Percentiles rank a stretch among this genome's conserved stretches.
These are phyloP conservation scores for Epichloe festucae DNA, from an alignment of 2,329 filamentous ascomycete species.

Conservation along the genomic window DNA sequence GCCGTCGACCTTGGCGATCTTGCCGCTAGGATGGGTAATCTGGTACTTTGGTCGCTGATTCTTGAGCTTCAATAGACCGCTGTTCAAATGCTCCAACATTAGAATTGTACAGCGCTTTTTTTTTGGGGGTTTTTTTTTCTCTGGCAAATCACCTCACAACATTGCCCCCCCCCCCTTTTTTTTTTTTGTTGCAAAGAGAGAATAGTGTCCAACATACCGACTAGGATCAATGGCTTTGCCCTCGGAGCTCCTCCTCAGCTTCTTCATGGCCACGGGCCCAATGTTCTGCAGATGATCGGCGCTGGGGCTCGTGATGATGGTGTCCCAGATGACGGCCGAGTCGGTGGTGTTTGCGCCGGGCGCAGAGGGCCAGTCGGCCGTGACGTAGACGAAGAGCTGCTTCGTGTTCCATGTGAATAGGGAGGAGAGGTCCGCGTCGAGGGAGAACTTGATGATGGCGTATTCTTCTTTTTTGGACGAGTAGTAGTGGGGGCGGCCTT, in stretches of 20 bases:
- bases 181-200: neutral
- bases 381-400: slow-evolving; percentile 92
- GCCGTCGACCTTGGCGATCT: slow-evolving; percentile 59
- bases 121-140: neutral
- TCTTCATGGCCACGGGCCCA: slow-evolving; percentile 46
- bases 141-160: neutral
- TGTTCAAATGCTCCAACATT: slow-evolving; percentile 13
- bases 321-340: slow-evolving; percentile 89
- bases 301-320: slow-evolving; percentile 68
- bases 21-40: slow-evolving; percentile 78
- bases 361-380: slow-evolving; percentile 52
- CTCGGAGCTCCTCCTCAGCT: slow-evolving; percentile 43
- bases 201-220: slow-evolving; percentile 26
- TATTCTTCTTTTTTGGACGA: slow-evolving; percentile 88
- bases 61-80: slow-evolving; percentile 62
- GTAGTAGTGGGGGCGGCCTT: slow-evolving; percentile 92
- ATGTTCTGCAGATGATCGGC: slow-evolving; percentile 50
- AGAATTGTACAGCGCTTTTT: no score
- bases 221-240: slow-evolving; percentile 48
- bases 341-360: slow-evolving; percentile 32
- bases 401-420: slow-evolving; percentile 99
- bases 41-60: slow-evolving; percentile 94
- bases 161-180: slow-evolving; percentile 23
- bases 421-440: slow-evolving; percentile 78
- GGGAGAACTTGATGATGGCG: slow-evolving; percentile 86